Base-by-base conservation (phyloP, 192 early-diverging fungal species). In the Linnemannia exigua region DNA sequence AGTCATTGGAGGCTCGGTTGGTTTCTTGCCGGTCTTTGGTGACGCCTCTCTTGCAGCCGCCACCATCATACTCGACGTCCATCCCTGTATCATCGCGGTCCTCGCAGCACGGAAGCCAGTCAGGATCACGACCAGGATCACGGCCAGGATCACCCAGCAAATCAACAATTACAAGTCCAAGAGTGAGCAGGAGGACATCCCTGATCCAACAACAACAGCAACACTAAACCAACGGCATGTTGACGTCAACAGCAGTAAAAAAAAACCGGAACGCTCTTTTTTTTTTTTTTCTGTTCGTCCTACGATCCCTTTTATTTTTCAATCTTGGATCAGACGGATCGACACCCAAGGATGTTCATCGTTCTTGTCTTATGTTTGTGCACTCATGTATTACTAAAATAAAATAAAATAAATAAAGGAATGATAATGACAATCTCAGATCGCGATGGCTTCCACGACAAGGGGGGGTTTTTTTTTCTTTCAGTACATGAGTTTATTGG, bases 11-110 rank as follows among this genome's bases (percentile, higher is more conserved):
- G 82, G 89, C 93, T 17, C 92, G 95, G 17, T 77, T 96, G 54
- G 91, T 93, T 3, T 94, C 93, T 17, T 94, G 93, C 54, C 93
- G 95, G 17, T 93, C 92, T 5, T 89, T 95, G 70, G 95, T 96
- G 51, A 94, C 94, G 1, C 94, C 95, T 33, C 76, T 96, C 28
- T 78, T 96, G 35, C 91, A 91, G 25, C 90, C 92, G 44, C 91
- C 92, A 16, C 88, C 88, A 28, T 89, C 88, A 3, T 89, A 89
- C 69, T 87, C 85, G 6, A 79, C 84, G 16, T 72, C 88, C 0
- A 76, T 84, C 70, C 84, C 88, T 36, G 31, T 75, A 11, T 74
- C 79, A 31, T 36, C 74, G n/a, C 54, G 78, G 2, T 80, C 84
- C 20, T 80, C 88, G 1, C 69, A 74, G 44, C 66, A 74, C n/a